phyloP scores from a whole-genome alignment of 2,329 filamentous ascomycete genomes.

The Verticillium klebahnii region DNA sequence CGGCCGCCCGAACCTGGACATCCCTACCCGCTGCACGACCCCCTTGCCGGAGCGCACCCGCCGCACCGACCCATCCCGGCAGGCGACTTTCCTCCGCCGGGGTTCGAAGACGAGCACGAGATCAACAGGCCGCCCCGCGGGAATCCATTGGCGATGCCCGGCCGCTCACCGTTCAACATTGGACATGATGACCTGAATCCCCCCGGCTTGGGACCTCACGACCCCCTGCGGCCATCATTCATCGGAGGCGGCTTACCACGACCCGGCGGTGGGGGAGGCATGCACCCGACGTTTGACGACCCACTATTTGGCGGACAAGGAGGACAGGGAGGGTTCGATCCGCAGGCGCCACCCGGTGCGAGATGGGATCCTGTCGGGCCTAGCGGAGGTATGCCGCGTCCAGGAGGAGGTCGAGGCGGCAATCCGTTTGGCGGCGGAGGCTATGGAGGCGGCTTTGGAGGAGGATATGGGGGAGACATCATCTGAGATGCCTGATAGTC shows the following conservation, averaged over 20 bases:
- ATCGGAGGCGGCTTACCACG: conserved; percentile 54
- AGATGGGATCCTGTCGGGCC: conserved; percentile 85
- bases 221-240: conserved; percentile 69
- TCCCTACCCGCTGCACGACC: conserved; percentile 63
- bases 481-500: conserved; percentile 1
- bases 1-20: conserved; percentile 51
- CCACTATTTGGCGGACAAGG: conserved; percentile 67
- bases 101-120: conserved; percentile 90
- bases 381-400: conserved; percentile 45
- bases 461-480: conserved; percentile 25
- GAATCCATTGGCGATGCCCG: conserved; percentile 28
- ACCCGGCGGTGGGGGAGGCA: conserved; percentile 67
- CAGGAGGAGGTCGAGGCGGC: conserved; percentile 31
- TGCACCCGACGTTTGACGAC: conserved; percentile 96
- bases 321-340: conserved; percentile 51
- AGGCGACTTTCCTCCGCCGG: conserved; percentile 77
- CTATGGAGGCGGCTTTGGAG: conserved; percentile 28
- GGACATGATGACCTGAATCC: conserved; percentile 88
- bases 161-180: conserved; percentile 60
- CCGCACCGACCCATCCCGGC: conserved; percentile 61
- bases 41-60: conserved; percentile 53
- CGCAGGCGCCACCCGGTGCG: conserved; percentile 79
- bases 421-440: conserved; percentile 32
- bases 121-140: conserved; percentile 64
- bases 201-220: conserved; percentile 76